A percentile compares a stretch with the other conserved stretches of the same genome.
phyloP scores from a whole-genome alignment of 257 asterid genomes.

The Knoxia roxburghii region DNA sequence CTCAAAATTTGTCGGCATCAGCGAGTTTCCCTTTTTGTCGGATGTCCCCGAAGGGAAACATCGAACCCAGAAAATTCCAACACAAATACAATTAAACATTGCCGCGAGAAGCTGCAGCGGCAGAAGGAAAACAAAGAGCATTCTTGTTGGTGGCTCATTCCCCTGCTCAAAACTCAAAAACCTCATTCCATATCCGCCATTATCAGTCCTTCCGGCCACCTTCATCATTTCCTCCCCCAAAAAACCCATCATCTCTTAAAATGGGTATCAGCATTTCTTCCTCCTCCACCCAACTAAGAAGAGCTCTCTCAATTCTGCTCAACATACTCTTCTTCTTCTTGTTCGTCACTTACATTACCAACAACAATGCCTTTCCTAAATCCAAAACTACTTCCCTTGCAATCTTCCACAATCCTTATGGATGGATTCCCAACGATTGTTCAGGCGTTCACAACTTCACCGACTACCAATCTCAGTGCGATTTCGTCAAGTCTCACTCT shows the following conservation, averaged over 20 bases:
- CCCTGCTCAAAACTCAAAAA: too few relatives aligned
- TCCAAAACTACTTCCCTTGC: background rate
- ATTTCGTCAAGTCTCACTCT: slow-evolving; percentile 29
- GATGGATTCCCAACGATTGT: slow-evolving; percentile 22
- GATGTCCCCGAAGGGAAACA: too few relatives aligned
- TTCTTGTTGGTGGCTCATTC: too few relatives aligned
- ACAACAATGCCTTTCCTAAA: slow-evolving; percentile 10
- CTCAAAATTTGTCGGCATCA: too few relatives aligned
- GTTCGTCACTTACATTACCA: slow-evolving; percentile 28
- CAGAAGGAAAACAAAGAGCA: too few relatives aligned
- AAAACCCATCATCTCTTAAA: slow-evolving; percentile 4
- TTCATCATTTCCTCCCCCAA: too few relatives aligned
- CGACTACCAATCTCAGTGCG: slow-evolving; percentile 39
- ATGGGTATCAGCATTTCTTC: slow-evolving; percentile 37
- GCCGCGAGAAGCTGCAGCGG: too few relatives aligned
- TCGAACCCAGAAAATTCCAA: too few relatives aligned
- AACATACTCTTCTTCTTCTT: slow-evolving; percentile 39
- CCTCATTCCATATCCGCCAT: too few relatives aligned
- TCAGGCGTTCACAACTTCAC: slow-evolving; percentile 19
- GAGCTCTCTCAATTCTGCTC: slow-evolving; percentile 31
- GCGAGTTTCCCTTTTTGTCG: too few relatives aligned
- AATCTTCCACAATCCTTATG: background rate
- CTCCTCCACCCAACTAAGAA: slow-evolving; percentile 16
- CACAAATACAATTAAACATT: too few relatives aligned
- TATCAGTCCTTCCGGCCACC: too few relatives aligned